phyloP scores from a whole-genome alignment of 495 filamentous ascomycete genomes.

The Chaetomidium leptoderma region DNA sequence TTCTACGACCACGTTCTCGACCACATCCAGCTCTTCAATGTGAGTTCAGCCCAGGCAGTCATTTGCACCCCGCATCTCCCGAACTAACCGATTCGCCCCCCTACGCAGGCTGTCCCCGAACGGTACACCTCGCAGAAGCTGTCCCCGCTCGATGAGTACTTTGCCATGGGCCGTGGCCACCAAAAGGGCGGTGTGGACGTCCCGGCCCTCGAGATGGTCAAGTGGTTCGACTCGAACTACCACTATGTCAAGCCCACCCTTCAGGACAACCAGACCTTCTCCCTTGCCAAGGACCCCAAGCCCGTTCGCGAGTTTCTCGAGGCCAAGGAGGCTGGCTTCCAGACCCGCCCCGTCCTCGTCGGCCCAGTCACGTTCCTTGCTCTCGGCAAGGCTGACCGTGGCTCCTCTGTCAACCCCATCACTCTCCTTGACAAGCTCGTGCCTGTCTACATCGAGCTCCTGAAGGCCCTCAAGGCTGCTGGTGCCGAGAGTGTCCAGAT shows the following conservation, averaged over 20 bases:
- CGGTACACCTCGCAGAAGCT: constrained; percentile 84
- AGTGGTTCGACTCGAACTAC: constrained; percentile 99
- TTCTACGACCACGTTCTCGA: constrained; percentile 98
- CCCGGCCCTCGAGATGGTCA: constrained; percentile 95
- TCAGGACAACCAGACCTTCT: constrained; percentile 92
- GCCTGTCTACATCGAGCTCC: constrained; percentile 86
- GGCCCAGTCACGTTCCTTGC: constrained; percentile 95
- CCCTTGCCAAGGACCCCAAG: constrained; percentile 81
- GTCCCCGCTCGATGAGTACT: constrained; percentile 88
- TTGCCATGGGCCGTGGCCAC: constrained; percentile 97
- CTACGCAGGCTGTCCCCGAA: constrained; percentile 71
- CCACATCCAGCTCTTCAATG: constrained; percentile 98
- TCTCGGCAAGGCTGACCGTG: constrained; percentile 95
- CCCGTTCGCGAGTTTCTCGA: constrained; percentile 89
- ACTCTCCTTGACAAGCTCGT: constrained; percentile 84
- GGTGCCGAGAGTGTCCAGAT: constrained; percentile 95
- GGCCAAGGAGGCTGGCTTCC: constrained; percentile 92
- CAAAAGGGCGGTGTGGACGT: constrained; percentile 92
- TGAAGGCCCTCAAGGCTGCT: constrained; percentile 86
- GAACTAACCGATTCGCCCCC: neutral
- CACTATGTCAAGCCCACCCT: constrained; percentile 99
- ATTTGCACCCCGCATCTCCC: neutral
- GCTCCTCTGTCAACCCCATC: constrained; percentile 85
- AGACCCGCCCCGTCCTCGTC: constrained; percentile 87
- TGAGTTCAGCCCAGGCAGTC: constrained; percentile 42